Evolutionary conservation across 352 stramenopile genomes (phyloP).

Genomic region (Phytophthora parvispora): DNA sequence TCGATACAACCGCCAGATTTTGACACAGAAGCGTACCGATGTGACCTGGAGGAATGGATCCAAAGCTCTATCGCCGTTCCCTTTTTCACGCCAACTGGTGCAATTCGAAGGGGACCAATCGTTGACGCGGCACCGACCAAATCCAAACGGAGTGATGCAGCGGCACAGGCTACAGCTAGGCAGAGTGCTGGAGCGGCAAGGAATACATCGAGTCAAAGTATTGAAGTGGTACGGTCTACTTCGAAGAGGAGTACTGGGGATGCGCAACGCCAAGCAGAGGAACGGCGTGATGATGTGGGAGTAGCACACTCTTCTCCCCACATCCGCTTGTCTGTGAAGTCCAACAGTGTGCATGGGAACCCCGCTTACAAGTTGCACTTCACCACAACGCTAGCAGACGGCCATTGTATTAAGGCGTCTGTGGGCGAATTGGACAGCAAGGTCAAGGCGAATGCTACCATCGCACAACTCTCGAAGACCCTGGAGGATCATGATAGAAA

Average conservation of each 20-base stretch:
- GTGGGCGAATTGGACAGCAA: conserved; percentile 42
- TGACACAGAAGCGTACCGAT: conserved; percentile 8
- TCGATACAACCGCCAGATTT: conserved; percentile 33
- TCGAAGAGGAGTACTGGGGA: not conserved
- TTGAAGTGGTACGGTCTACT: not conserved
- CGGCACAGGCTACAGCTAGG: not conserved
- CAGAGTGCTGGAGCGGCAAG: not conserved
- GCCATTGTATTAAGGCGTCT: conserved; percentile 29
- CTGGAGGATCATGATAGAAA: conserved; percentile 24
- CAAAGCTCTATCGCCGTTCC: conserved; percentile 33
- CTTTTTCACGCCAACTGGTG: conserved; percentile 2
- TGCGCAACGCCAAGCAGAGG: not conserved
- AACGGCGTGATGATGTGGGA: not conserved
- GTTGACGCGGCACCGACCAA: not conserved
- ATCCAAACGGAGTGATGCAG: not conserved
- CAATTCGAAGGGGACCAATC: not conserved
- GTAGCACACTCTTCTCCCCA: conserved; percentile 3
- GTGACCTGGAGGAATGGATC: conserved; percentile 35
- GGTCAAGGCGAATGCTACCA: conserved; percentile 31
- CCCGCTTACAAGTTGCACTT: conserved; percentile 40
- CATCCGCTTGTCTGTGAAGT: conserved; percentile 42
- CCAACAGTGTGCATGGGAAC: conserved; percentile 34
- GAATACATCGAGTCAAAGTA: not conserved
- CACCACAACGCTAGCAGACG: conserved; percentile 25
- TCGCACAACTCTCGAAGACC: conserved; percentile 28